Evolutionary conservation across 2,329 filamentous ascomycete species (phyloP).

Genomic region (Pseudogymnoascus sp.): DNA sequence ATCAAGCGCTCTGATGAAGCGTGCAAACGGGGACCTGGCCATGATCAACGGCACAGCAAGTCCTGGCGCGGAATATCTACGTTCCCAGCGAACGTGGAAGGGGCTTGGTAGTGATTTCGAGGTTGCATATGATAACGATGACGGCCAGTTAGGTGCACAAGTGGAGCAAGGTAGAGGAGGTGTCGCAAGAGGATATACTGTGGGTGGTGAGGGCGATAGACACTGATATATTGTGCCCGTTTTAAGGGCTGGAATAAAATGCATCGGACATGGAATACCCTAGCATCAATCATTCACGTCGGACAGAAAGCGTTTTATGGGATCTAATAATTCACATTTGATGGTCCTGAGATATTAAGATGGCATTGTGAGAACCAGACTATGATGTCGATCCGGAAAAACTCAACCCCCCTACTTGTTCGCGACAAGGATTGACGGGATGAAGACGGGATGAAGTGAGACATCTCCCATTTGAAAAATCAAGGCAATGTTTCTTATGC

Average conservation of each 20-base stretch:
- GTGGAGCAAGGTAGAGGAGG: conserved; percentile 83
- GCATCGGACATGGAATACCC: not conserved
- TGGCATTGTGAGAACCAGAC: not conserved
- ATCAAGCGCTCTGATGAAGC: conserved; percentile 52
- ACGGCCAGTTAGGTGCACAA: conserved; percentile 46
- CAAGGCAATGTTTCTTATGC: not conserved
- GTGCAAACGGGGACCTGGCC: conserved; percentile 61
- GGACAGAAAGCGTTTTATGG: not conserved
- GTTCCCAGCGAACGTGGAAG: conserved; percentile 78
- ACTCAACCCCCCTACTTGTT: not conserved
- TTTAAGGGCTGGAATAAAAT: conserved; percentile 9
- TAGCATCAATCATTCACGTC: not conserved
- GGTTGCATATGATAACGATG: conserved; percentile 48
- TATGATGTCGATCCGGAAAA: not conserved
- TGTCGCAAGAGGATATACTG: conserved; percentile 78
- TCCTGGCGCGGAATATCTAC: conserved; percentile 80
- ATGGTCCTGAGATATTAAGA: not conserved
- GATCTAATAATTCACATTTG: not conserved
- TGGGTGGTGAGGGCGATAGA: conserved; percentile 48
- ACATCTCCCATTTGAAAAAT: not conserved
- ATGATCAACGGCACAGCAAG: conserved; percentile 80
- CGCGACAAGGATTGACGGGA: not conserved
- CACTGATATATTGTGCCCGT: conserved; percentile 12
- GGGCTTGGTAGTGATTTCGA: conserved; percentile 82
- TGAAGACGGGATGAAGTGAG: not conserved